A percentile compares a stretch with the other conserved stretches of the same genome.
Conservation (phyloP, 225 moss, liverwort and hornwort species). For the Bryoerythrophyllum caledonicum region DNA sequence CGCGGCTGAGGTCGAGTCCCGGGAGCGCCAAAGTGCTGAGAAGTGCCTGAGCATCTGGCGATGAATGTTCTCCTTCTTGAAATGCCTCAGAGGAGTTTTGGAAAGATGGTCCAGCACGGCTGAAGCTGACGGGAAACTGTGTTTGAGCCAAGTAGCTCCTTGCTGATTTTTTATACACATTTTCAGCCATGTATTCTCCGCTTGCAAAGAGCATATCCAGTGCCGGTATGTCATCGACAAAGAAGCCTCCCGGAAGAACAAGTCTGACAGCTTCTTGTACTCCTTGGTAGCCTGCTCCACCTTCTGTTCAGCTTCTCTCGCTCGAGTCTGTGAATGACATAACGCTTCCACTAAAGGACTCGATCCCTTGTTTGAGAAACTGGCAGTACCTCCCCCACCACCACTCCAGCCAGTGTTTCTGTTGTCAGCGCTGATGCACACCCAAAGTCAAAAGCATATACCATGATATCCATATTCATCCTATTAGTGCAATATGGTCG, state of each 20-base stretch:
- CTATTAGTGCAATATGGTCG: not conserved
- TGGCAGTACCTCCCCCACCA: constrained; percentile 38
- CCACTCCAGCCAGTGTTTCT: constrained; percentile 68
- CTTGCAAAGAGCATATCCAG: constrained; percentile 73
- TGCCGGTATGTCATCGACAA: constrained; percentile 84
- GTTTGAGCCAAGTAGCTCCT: constrained; percentile 69
- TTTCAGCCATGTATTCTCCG: constrained; percentile 82
- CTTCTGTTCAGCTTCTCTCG: constrained; percentile 85
- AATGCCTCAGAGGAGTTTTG: constrained; percentile 57
- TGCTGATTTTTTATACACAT: constrained; percentile 66
- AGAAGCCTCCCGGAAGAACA: constrained; percentile 86
- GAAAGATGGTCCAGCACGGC: constrained; percentile 65
- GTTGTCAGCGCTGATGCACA: constrained; percentile 60
- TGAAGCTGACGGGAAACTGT: constrained; percentile 74
- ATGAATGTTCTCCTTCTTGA: constrained; percentile 45
- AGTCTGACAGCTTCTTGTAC: constrained; percentile 56
- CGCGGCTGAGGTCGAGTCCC: constrained; percentile 24
- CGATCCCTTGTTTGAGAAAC: constrained; percentile 50
- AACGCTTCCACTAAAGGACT: constrained; percentile 80
- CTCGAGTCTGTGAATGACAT: constrained; percentile 90
- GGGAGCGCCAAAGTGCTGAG: constrained; percentile 56
- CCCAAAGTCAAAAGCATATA: constrained; percentile 10
- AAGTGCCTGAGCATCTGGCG: constrained; percentile 60
- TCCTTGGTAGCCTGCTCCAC: constrained; percentile 68
- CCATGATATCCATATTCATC: constrained; percentile 1